Conservation (phyloP, 169 alveolate species). For the Babesia ovis region DNA sequence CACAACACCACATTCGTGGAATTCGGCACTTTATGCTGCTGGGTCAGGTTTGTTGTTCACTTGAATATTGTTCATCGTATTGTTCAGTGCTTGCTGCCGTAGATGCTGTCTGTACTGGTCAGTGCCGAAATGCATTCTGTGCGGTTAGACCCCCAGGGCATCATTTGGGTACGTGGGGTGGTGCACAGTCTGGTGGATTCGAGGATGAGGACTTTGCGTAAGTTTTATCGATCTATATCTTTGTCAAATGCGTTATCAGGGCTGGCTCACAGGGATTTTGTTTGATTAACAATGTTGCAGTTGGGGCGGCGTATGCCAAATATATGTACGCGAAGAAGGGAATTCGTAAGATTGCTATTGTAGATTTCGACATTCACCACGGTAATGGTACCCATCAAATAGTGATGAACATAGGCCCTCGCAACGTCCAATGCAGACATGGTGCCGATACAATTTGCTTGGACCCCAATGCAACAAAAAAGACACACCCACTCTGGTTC, state of each 20-base stretch:
- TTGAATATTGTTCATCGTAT: background rate
- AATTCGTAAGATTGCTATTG: constrained; percentile 92
- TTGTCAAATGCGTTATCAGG: constrained; percentile 56
- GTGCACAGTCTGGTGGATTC: constrained; percentile 75
- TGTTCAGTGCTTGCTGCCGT: constrained; percentile 86
- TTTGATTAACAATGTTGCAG: constrained; percentile 94
- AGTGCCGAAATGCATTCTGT: constrained; percentile 85
- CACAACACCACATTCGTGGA: constrained; percentile 88
- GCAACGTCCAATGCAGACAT: constrained; percentile 51
- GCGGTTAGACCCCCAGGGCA: constrained; percentile 99
- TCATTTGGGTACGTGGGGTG: constrained; percentile 97
- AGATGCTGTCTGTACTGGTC: constrained; percentile 86
- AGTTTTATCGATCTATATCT: constrained; percentile 27
- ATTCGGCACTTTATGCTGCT: constrained; percentile 89
- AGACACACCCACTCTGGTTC: constrained; percentile 68
- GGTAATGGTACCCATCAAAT: constrained; percentile 99
- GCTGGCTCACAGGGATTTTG: constrained; percentile 97
- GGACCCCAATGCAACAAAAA: background rate
- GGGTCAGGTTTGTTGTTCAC: constrained; percentile 72
- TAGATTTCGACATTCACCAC: constrained; percentile 99
- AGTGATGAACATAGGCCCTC: constrained; percentile 82
- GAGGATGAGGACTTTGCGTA: constrained; percentile 81
- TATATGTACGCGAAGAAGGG: constrained; percentile 81
- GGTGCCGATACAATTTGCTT: background rate
- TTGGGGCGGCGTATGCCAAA: constrained; percentile 96